These are phyloP conservation scores for Fusarium fujikuroi DNA, from an alignment of 2,329 filamentous ascomycete species.

Conservation along the genomic window DNA sequence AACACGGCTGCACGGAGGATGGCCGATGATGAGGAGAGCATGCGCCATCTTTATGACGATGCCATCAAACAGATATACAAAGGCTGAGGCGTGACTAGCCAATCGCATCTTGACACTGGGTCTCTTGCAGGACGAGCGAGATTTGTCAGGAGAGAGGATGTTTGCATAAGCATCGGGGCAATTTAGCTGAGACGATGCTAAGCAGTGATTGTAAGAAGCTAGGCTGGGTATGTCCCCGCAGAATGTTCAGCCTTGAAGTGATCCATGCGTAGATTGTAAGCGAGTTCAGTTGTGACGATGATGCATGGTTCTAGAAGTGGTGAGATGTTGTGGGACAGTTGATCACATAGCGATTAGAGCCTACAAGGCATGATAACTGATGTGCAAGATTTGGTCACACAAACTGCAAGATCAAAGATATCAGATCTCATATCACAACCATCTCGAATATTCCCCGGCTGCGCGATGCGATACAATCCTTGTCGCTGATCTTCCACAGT, in stretches of 20 bases:
- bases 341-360: not conserved
- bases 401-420: not conserved
- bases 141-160: not conserved
- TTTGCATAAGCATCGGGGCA: not conserved
- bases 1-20: not conserved
- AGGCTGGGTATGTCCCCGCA: not conserved
- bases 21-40: slow-evolving; percentile 1
- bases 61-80: slow-evolving; percentile 26
- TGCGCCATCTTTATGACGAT: slow-evolving; percentile 9
- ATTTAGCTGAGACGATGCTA: slow-evolving; percentile 19
- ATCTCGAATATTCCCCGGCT: not conserved
- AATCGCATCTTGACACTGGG: not conserved
- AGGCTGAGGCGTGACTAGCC: not conserved
- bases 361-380: not conserved
- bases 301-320: not conserved
- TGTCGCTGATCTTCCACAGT: not conserved
- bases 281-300: not conserved
- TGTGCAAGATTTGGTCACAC: not conserved
- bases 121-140: not conserved
- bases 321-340: not conserved
- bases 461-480: slow-evolving; percentile 1
- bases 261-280: not conserved
- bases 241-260: slow-evolving; percentile 11
- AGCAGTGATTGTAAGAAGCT: not conserved
- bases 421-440: not conserved